Conservation (phyloP, 345 rosid genomes). For the Turritis glabra region DNA sequence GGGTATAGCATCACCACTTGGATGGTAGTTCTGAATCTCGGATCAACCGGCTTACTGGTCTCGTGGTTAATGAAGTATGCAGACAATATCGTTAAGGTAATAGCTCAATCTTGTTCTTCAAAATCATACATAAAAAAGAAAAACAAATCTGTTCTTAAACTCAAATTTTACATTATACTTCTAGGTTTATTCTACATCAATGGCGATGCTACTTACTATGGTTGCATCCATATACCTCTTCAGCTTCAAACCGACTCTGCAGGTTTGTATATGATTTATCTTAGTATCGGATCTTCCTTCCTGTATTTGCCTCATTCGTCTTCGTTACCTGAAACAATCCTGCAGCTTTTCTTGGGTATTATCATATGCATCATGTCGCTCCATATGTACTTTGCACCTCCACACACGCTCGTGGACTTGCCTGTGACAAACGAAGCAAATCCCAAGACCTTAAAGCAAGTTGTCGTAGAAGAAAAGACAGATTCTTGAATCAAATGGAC, state of each 20-base stretch:
- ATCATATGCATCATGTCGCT: conserved; percentile 93
- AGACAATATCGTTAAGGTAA: conserved; percentile 94
- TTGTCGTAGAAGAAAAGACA: conserved; percentile 53
- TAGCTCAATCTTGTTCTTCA: conserved; percentile 7
- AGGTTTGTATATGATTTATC: conserved; percentile 43
- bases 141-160: not conserved
- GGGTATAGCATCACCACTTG: conserved; percentile 80
- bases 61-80: conserved; percentile 93
- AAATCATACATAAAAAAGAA: conserved; percentile 2
- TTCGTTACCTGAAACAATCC: not conserved
- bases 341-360: conserved; percentile 95
- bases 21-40: conserved; percentile 83
- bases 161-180: not conserved
- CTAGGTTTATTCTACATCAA: conserved; percentile 84
- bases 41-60: conserved; percentile 80
- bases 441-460: conserved; percentile 62
- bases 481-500: conserved; percentile 49
- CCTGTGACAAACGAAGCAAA: conserved; percentile 49
- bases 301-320: conserved; percentile 9
- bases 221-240: conserved; percentile 71
- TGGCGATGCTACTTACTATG: conserved; percentile 90
- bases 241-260: conserved; percentile 69
- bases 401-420: conserved; percentile 62
- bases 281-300: conserved; percentile 3
- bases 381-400: conserved; percentile 92